Percentiles rank a stretch among this genome's conserved stretches.
Evolutionary conservation across 441 rosid species (phyloP).

Genomic region (Syzygium malaccense): DNA sequence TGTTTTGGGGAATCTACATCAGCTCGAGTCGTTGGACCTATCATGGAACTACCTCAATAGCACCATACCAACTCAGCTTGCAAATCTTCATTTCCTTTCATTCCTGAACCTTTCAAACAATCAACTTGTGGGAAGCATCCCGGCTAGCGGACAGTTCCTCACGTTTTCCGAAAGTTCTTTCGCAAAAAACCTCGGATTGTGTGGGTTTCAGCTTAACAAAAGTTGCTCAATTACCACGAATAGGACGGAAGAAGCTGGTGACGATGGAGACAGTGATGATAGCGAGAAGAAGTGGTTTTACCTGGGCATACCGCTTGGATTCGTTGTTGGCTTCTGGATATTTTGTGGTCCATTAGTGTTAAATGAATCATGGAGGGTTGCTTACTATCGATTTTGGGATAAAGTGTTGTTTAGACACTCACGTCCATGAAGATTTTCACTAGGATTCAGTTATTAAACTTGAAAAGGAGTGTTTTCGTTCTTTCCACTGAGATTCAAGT

Average conservation of each 20-base stretch:
- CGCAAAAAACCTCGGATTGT: too few relatives aligned
- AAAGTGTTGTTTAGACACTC: fast-evolving
- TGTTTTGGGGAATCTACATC: too few relatives aligned
- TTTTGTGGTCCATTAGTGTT: neutral
- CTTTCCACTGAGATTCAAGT: neutral
- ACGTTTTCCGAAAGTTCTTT: too few relatives aligned
- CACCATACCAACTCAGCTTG: too few relatives aligned
- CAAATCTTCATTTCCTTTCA: too few relatives aligned
- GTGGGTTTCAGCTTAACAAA: neutral
- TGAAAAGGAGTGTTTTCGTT: too few relatives aligned
- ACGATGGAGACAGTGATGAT: neutral
- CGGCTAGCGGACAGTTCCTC: too few relatives aligned
- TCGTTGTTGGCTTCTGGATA: neutral
- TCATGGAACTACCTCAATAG: too few relatives aligned
- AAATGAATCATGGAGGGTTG: neutral
- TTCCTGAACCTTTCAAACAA: too few relatives aligned
- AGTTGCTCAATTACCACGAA: neutral
- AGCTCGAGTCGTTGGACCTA: too few relatives aligned
- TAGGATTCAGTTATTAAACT: neutral
- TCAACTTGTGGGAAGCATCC: too few relatives aligned
- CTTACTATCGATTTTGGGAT: neutral
- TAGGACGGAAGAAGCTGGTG: neutral
- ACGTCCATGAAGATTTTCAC: fast-evolving
- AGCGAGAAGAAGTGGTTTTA: neutral
- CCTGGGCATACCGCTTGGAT: neutral